Conservation (phyloP, 306 rosid genomes). For the Pyrus bretschneideri region DNA sequence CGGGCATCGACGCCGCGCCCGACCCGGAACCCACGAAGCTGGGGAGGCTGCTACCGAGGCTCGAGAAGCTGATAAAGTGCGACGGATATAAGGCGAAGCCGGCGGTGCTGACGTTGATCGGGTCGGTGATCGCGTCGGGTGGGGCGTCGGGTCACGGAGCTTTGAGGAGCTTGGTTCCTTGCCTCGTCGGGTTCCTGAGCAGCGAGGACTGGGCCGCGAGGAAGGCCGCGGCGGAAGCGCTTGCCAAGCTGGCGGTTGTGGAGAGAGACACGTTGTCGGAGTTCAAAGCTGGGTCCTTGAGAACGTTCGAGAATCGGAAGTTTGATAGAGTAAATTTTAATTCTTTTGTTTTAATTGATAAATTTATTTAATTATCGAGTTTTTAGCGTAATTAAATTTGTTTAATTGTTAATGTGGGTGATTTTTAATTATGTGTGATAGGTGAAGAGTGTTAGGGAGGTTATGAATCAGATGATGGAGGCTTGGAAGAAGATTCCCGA, state of each 20-base stretch:
- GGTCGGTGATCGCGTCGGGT: constrained; percentile 55
- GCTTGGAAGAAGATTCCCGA: constrained; percentile 92
- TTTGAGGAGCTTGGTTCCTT: constrained; percentile 56
- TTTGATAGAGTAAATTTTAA: constrained; percentile 66
- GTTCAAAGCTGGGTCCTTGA: constrained; percentile 59
- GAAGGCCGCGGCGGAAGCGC: constrained; percentile 83
- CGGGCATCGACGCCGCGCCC: constrained; percentile 66
- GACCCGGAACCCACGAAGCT: constrained; percentile 69
- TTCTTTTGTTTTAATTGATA: not conserved
- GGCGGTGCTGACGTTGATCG: constrained; percentile 63
- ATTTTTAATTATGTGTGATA: constrained; percentile 10
- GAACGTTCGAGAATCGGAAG: constrained; percentile 62
- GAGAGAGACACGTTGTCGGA: constrained; percentile 60
- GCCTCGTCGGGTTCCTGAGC: constrained; percentile 53
- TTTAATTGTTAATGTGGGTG: constrained; percentile 1
- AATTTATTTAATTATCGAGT: no score
- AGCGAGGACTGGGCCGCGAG: constrained; percentile 81
- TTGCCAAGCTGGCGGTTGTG: constrained; percentile 49
- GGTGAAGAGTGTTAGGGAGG: constrained; percentile 87
- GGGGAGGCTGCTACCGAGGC: constrained; percentile 66
- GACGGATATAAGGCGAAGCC: constrained; percentile 75
- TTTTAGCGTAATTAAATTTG: not conserved
- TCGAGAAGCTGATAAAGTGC: constrained; percentile 69
- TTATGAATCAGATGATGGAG: constrained; percentile 84
- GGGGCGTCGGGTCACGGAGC: constrained; percentile 52